A percentile compares a stretch with the other conserved stretches of the same genome.
phyloP scores from a whole-genome alignment of 768 basidiomycete species.

The Leccinum boreale region DNA sequence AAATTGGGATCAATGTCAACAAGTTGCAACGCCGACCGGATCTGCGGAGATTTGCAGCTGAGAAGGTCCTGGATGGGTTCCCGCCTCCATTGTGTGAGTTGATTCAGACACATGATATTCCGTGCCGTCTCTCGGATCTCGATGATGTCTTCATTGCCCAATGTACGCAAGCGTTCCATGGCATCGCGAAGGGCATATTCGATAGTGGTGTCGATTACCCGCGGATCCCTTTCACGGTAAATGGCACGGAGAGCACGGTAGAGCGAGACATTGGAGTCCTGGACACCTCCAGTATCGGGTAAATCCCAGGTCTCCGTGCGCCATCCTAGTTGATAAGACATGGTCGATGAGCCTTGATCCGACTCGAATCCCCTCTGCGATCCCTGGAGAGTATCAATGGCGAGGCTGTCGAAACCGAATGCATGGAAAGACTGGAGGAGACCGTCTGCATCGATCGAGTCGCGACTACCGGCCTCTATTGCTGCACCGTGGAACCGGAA shows the following conservation, averaged over 20 bases:
- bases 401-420: conserved; percentile 89
- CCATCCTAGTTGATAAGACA: conserved; percentile 87
- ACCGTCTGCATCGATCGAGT: conserved; percentile 50
- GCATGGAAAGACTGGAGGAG: conserved; percentile 80
- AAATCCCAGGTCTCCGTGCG: conserved; percentile 95
- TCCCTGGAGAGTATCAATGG: conserved; percentile 60
- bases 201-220: conserved; percentile 46
- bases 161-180: conserved; percentile 55
- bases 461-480: conserved; percentile 56
- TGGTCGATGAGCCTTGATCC: conserved; percentile 36
- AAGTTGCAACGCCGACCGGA: conserved; percentile 41
- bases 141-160: conserved; percentile 77
- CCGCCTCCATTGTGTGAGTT: conserved; percentile 65
- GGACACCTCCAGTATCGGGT: conserved; percentile 52
- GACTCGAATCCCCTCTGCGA: conserved; percentile 33
- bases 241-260: conserved; percentile 80
- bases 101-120: conserved; percentile 77
- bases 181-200: conserved; percentile 54
- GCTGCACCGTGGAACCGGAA: conserved; percentile 87
- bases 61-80: conserved; percentile 24
- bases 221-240: conserved; percentile 69
- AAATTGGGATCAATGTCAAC: conserved; percentile 51
- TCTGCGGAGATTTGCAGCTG: conserved; percentile 34
- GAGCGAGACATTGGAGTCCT: conserved; percentile 53
- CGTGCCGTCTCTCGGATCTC: conserved; percentile 68